Percentiles rank a stretch among this genome's conserved stretches.
These are phyloP conservation scores for Pulveroboletus frians DNA, from an alignment of 768 basidiomycete genomes.

Conservation along the genomic window DNA sequence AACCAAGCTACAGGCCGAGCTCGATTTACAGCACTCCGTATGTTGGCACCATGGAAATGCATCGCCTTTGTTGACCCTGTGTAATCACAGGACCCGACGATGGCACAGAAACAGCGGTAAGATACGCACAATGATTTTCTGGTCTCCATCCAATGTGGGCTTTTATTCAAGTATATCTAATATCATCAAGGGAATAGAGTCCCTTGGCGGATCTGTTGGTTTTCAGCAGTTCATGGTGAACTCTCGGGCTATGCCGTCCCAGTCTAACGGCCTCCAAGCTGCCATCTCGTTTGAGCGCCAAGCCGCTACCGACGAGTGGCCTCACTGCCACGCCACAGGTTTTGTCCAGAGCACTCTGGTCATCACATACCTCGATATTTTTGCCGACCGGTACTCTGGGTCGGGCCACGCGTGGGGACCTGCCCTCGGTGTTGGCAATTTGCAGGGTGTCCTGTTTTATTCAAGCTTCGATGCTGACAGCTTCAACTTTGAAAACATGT, in stretches of 20 bases:
- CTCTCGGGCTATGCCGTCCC: background rate
- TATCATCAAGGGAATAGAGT: slow-evolving; percentile 1
- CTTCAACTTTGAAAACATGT: background rate
- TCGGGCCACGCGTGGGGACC: slow-evolving; percentile 1
- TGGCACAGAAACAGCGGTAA: slow-evolving; percentile 1
- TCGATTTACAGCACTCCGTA: background rate
- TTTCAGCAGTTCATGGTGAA: background rate
- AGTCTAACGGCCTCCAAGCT: background rate
- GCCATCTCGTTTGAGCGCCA: background rate
- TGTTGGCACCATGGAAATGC: background rate
- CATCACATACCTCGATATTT: background rate
- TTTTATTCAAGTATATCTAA: background rate
- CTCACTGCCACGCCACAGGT: background rate
- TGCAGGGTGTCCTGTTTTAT: background rate
- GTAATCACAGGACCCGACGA: background rate
- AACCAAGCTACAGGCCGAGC: background rate
- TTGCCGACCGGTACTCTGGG: background rate
- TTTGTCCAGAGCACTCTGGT: background rate
- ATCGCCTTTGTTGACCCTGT: background rate
- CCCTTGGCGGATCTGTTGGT: slow-evolving; percentile 1
- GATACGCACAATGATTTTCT: background rate
- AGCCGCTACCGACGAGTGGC: background rate
- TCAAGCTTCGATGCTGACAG: background rate
- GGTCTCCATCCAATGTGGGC: background rate
- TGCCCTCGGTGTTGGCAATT: background rate